Base-by-base conservation (phyloP, 495 filamentous ascomycete genomes). In the Aspergillus taichungensis region DNA sequence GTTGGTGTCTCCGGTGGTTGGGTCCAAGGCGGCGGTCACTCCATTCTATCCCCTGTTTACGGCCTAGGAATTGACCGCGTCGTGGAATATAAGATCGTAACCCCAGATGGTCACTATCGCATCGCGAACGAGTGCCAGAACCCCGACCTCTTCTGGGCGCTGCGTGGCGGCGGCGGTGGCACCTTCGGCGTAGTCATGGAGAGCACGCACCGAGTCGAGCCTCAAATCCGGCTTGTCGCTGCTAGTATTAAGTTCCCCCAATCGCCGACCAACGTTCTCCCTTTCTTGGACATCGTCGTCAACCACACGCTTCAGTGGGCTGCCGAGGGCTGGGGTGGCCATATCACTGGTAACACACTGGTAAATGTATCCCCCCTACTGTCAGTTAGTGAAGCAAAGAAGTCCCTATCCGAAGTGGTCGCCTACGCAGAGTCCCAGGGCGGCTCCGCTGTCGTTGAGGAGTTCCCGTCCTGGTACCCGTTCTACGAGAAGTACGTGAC, bases 91-190 rank as follows among this genome's bases (percentile, higher is more conserved):
- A 60, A 70, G 30, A 56, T 75, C 6, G 68, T 79, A 9, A 59
- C 67, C 1, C 65, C 71, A 6, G 62, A 69, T 35, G 74, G 73
- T 8, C 43, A 49, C 6, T 66, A 66, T 41, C 47, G 65, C 18
- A 68, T 59, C 8, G 70, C 71, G 11, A 69, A 63, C 34, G 54
- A 59, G 13, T 54, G 52, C n/a, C 56, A 66, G 30, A 63, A 77
- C 40, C 39, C 48, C 24, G 71, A 77, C 43, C 63, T 78, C 10
- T 78, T 61, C 43, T 76, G 69, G 60, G 77, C 73, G 2, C 60
- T 78, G 12, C 64, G 76, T 7, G 76, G 77, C 13, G 77, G 77
- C 4, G 77, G 77, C 10, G 76, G 76, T 6, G 69, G 73, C 11
- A 76, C 70, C 13, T 78, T 75, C 46, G 76, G 73, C 8, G 62